Evolutionary conservation across 106 monocot species (phyloP), one percentile per base, ranked within the genome.

Genomic region (Dactylorhiza incarnata): DNA sequence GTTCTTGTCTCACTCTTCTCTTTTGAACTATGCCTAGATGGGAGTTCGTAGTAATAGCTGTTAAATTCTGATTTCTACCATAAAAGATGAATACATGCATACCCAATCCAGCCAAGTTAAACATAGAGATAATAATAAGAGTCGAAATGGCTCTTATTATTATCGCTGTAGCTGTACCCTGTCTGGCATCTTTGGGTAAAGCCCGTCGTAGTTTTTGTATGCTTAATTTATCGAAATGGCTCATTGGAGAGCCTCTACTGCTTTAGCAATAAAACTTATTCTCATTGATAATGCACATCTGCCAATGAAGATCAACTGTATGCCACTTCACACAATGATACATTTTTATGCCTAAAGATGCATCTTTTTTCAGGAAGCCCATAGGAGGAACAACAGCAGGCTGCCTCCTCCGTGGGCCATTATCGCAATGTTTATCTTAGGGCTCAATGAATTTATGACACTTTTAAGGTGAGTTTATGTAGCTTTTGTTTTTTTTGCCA

Each of bases 401-500:
- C 71, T 97, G 54, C 97, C 97, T 45, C 97, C 97, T 71, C 93
- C 97, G 45, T 97, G 94, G 97, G 94, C 97, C 20, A 86, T 97
- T 53, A 84, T 80, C 51, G 91, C 86, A 44, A 97, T 97, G 48
- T 37, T 89, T n/a, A 59, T 94, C 20, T 83, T 97, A 68, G 97
- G 97, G 17, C 89, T 97, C 83, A 97, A 97, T 76, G 97, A 97
- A 74, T 89, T 97, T 51, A 97, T 97, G 93, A 83, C 93, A 13
- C 85, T 97, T 44, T 73, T 97, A 53, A 89, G 93, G 97, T 97
- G 85, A 26, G 23, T 67, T 74, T 23, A 43, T 16, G 14, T 25
- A 66, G 48, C 20, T n/a, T 0, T 6, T 59, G 22, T 26, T 24
- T 65, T 26, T 26, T 9, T 17, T 62, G 3, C 14, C 15, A 48